Evolutionary conservation across 495 filamentous ascomycete genomes (phyloP), one percentile per base, ranked within the genome.

Genomic region (Chaetomidium leptoderma): DNA sequence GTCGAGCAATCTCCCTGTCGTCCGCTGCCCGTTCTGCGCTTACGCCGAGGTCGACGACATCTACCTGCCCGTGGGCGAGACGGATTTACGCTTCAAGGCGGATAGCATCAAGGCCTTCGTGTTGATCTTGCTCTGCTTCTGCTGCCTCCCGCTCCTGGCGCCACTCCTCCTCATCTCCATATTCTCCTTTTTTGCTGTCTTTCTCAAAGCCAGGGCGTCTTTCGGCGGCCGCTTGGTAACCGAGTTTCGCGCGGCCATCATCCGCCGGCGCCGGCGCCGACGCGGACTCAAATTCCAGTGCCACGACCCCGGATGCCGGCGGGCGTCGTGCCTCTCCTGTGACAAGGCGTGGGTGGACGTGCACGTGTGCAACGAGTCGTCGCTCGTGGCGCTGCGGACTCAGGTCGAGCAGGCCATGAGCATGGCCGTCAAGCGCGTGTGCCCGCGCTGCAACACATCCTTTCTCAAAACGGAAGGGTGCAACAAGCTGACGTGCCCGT

Each of bases 401-500:
- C 87, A 91, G 58, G 84, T 97, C 55, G 93, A 97, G 71, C 84
- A 86, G 52, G 92, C 92, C 21, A 91, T 92, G 75, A 92, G 91
- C 37, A 85, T 91, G 51, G 93, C 93, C 14, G 84, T 98, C 61
- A 98, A 98, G 72, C 89, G 93, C 39, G 96, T 92, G 17, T 98
- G 93, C 70, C 93, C 93, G 10, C 80, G 83, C 52, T 98, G 93
- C 75, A 83, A 87, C 57, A 85, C 91, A 24, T 89, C 87, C 16
- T 97, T 98, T 66, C 87, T 98, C 70, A 97, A 97, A 66, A 84
- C 81, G 3, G 85, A 86, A 32, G 93, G 93, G 58, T 98, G 93
- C 78, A 98, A 98, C 74, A 97, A 96, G 70, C 73, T 98, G 16
- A 92, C 88, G n/a, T 98, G 93, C 68, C 81, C 89, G n/a, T 98